phyloP scores from a whole-genome alignment of 1,139 yeast genomes.

The Pichia sp. region DNA sequence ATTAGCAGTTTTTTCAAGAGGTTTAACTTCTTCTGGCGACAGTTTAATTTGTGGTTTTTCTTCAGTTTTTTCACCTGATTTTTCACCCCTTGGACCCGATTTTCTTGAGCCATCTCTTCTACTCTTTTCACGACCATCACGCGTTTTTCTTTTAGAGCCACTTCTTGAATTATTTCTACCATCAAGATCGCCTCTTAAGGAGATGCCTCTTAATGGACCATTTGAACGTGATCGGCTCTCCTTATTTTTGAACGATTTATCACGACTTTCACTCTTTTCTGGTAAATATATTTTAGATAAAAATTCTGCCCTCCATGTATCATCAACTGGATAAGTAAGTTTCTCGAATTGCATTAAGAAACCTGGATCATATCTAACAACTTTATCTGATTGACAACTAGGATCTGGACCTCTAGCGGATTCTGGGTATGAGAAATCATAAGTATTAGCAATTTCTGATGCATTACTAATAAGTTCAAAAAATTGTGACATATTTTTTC shows the following conservation, averaged over 20 bases:
- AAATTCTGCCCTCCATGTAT: slow-evolving; percentile 54
- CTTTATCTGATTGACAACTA: slow-evolving; percentile 39
- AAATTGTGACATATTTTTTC: slow-evolving; percentile 47
- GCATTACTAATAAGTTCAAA: slow-evolving; percentile 46
- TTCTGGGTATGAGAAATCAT: slow-evolving; percentile 50
- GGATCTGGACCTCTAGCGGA: slow-evolving; percentile 32
- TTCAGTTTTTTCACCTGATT: slow-evolving; percentile 21
- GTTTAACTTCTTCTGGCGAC: slow-evolving; percentile 48
- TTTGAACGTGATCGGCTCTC: slow-evolving; percentile 27
- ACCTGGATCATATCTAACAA: slow-evolving; percentile 69
- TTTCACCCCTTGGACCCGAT: slow-evolving; percentile 32
- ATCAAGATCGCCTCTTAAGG: slow-evolving; percentile 33
- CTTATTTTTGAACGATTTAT: slow-evolving; percentile 27
- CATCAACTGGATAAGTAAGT: slow-evolving; percentile 55
- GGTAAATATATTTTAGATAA: slow-evolving; percentile 38
- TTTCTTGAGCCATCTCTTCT: slow-evolving; percentile 25
- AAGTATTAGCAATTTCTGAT: slow-evolving; percentile 53
- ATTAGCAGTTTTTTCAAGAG: slow-evolving; percentile 68
- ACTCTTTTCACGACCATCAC: slow-evolving; percentile 45
- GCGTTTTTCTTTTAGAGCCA: slow-evolving; percentile 63
- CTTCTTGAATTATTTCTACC: slow-evolving; percentile 65
- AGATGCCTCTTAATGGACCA: slow-evolving; percentile 22
- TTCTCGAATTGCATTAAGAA: slow-evolving; percentile 76
- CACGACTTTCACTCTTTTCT: slow-evolving; percentile 22
- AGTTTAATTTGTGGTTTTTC: slow-evolving; percentile 34